phyloP scores from a whole-genome alignment of 2,329 filamentous ascomycete species.

The Ampelomyces quisqualis region DNA sequence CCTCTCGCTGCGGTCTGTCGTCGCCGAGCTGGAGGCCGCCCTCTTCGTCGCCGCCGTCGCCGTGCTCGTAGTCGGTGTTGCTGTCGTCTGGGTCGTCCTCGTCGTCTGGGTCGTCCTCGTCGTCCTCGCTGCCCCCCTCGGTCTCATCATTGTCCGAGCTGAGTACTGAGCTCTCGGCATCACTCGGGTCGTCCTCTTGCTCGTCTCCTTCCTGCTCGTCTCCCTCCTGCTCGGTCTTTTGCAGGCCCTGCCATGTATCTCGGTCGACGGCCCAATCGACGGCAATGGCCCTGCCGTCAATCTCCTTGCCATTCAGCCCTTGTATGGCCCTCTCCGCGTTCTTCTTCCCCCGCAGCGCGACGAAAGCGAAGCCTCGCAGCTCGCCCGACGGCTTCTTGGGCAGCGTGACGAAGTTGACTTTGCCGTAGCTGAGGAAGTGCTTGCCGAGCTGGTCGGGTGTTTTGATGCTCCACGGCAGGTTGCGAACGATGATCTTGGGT shows the following conservation, averaged over 20 bases:
- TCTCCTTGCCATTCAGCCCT: conserved; percentile 81
- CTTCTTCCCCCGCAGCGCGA: conserved; percentile 81
- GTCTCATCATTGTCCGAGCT: conserved; percentile 43
- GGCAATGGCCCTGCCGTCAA: conserved; percentile 84
- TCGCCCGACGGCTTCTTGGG: conserved; percentile 70
- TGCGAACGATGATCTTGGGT: conserved; percentile 85
- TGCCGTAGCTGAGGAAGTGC: conserved; percentile 84
- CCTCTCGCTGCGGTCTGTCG: conserved; percentile 57
- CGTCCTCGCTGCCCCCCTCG: conserved; percentile 40
- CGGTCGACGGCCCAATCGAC: conserved; percentile 98
- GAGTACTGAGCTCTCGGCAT: conserved; percentile 42
- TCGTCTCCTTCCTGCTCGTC: conserved; percentile 46
- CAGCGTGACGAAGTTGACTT: conserved; percentile 82
- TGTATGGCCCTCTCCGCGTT: conserved; percentile 89
- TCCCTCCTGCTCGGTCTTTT: conserved; percentile 47
- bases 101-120: conserved; percentile 32
- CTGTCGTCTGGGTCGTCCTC: conserved; percentile 44
- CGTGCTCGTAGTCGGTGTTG: conserved; percentile 41
- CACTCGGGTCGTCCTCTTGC: conserved; percentile 42
- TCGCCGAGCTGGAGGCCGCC: conserved; percentile 31
- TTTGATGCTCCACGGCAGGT: conserved; percentile 95
- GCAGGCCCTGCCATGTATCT: conserved; percentile 70
- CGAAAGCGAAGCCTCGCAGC: conserved; percentile 87
- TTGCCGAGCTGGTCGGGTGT: conserved; percentile 74
- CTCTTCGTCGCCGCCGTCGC: conserved; percentile 47